Percentiles rank a stretch among this genome's conserved stretches.
These are phyloP conservation scores for Claviceps citrina DNA, from an alignment of 2,329 filamentous ascomycete genomes.

Conservation along the genomic window DNA sequence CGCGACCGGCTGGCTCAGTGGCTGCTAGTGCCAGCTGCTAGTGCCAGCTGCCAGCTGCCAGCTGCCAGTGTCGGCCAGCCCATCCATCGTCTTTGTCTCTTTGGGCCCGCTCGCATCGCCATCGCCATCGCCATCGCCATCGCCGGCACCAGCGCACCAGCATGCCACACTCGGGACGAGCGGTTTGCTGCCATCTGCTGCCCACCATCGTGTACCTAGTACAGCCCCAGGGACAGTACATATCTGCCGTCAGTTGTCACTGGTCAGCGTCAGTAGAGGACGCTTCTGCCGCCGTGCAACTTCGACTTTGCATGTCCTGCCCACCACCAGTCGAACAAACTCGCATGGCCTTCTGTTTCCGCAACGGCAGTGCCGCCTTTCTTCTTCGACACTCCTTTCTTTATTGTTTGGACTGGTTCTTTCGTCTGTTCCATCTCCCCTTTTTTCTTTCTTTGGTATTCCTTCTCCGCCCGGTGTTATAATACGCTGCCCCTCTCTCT, in stretches of 20 bases:
- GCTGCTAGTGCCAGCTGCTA: too few relatives aligned
- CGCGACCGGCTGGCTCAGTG: too few relatives aligned
- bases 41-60: too few relatives aligned
- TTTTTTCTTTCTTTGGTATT: not conserved
- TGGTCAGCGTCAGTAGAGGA: not conserved
- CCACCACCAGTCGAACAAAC: not conserved
- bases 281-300: not conserved
- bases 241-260: not conserved
- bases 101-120: too few relatives aligned
- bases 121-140: too few relatives aligned
- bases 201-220: too few relatives aligned
- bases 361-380: not conserved
- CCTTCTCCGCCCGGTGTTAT: not conserved
- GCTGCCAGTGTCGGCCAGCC: too few relatives aligned
- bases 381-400: not conserved
- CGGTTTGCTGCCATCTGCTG: too few relatives aligned
- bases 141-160: too few relatives aligned
- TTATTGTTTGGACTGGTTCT: not conserved
- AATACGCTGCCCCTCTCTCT: not conserved
- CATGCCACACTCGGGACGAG: too few relatives aligned
- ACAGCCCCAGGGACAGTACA: too few relatives aligned
- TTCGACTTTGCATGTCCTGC: not conserved
- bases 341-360: not conserved
- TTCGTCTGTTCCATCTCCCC: not conserved
- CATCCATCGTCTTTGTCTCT: too few relatives aligned